Conservation (phyloP, 2,329 filamentous ascomycete genomes). For the Hymenoscyphus occultus region DNA sequence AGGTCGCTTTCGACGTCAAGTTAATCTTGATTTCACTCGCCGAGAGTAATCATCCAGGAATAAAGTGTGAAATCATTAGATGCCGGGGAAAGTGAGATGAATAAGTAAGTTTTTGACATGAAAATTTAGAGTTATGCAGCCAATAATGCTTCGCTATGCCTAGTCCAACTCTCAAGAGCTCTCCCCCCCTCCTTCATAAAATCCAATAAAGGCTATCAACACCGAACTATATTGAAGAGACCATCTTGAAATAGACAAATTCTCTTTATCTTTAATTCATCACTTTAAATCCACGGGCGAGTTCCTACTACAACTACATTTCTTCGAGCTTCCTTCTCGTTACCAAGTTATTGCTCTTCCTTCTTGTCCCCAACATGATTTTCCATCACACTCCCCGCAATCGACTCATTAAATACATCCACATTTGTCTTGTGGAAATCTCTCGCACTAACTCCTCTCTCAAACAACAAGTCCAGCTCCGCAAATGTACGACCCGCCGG, state of each 20-base stretch:
- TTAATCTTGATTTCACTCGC: neutral
- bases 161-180: neutral
- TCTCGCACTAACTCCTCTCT: slow-evolving; percentile 54
- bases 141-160: neutral
- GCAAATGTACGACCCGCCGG: slow-evolving; percentile 78
- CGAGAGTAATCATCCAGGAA: neutral
- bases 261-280: neutral
- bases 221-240: too few species aligned
- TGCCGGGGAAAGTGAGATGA: neutral
- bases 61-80: neutral
- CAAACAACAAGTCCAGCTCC: slow-evolving; percentile 82
- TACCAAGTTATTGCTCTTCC: slow-evolving; percentile 12
- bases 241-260: neutral
- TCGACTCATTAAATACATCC: slow-evolving; percentile 32
- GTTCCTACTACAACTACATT: neutral
- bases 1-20: neutral
- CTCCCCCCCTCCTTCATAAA: neutral
- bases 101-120: neutral
- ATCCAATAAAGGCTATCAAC: neutral
- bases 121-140: neutral
- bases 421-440: slow-evolving; percentile 36
- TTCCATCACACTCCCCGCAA: slow-evolving; percentile 24
- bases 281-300: neutral
- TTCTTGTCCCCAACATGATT: slow-evolving; percentile 58
- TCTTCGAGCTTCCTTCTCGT: neutral